phyloP scores from a whole-genome alignment of 139 green algal genomes.

The Coccomyxa sp. region DNA sequence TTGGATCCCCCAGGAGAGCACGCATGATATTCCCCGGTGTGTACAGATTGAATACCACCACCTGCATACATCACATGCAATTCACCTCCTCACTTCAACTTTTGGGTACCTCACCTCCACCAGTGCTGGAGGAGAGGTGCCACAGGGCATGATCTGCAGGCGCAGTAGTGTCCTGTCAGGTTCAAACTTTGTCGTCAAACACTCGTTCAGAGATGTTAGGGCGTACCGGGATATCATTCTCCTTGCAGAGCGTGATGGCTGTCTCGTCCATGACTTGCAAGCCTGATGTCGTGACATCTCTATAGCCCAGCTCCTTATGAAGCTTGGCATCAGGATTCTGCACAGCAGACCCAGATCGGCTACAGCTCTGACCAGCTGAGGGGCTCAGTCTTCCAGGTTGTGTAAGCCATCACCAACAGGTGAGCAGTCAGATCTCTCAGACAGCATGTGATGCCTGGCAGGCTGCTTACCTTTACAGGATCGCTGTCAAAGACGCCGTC shows the following conservation, averaged over 20 bases:
- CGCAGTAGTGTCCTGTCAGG: no score
- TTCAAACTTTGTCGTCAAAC: background rate
- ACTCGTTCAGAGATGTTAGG: background rate
- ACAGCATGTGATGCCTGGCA: no score
- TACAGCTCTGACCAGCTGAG: no score
- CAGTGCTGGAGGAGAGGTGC: no score
- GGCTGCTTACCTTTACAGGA: conserved; percentile 41
- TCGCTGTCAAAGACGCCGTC: conserved; percentile 96
- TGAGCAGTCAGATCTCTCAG: no score
- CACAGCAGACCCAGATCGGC: no score
- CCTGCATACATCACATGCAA: conserved; percentile 8
- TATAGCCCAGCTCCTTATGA: conserved; percentile 59
- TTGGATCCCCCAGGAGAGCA: conserved; percentile 22
- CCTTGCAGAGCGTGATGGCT: conserved; percentile 96
- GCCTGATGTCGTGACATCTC: conserved; percentile 43
- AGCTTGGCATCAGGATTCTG: conserved; percentile 64
- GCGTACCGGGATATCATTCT: conserved; percentile 87
- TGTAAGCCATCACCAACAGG: no score
- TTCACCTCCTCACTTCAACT: background rate
- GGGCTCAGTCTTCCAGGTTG: no score
- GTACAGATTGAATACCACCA: conserved; percentile 88
- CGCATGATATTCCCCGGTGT: conserved; percentile 68
- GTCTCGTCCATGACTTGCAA: conserved; percentile 94
- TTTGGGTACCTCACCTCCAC: no score
- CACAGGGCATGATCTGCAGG: no score